Percentiles rank a stretch among this genome's conserved stretches.
Conservation (phyloP, 768 basidiomycete species). For the Russula dissimulans region DNA sequence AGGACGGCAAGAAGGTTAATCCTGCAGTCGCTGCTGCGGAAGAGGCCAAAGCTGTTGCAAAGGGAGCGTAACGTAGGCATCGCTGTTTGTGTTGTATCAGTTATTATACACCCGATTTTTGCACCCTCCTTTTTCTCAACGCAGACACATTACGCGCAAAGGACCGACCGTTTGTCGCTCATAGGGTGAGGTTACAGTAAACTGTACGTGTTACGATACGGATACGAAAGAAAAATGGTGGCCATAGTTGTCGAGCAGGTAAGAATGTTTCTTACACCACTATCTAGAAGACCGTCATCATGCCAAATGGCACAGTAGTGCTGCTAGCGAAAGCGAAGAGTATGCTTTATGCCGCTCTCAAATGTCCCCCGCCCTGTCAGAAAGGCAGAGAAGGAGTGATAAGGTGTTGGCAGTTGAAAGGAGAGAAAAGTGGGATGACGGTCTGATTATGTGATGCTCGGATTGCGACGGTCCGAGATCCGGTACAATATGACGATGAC, state of each 20-base stretch:
- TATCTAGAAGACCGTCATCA: constrained; percentile 34
- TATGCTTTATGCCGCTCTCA: constrained; percentile 22
- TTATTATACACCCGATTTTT: constrained; percentile 8
- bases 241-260: not conserved
- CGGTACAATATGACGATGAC: not conserved
- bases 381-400: constrained; percentile 25
- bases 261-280: constrained; percentile 29
- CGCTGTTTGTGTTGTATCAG: constrained; percentile 15
- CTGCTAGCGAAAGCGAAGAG: constrained; percentile 33
- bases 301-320: constrained; percentile 24
- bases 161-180: not conserved
- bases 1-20: constrained; percentile 93
- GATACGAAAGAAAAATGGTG: no score
- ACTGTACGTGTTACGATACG: not conserved
- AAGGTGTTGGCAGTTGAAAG: constrained; percentile 25
- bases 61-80: constrained; percentile 8
- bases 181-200: not conserved
- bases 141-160: not conserved
- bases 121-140: not conserved
- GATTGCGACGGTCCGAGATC: not conserved
- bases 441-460: not conserved
- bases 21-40: constrained; percentile 90
- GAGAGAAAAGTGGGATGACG: not conserved
- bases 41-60: constrained; percentile 57
- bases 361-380: constrained; percentile 25